These are phyloP conservation scores for Eruca vesicaria DNA, from an alignment of 441 rosid genomes.

Conservation along the genomic window DNA sequence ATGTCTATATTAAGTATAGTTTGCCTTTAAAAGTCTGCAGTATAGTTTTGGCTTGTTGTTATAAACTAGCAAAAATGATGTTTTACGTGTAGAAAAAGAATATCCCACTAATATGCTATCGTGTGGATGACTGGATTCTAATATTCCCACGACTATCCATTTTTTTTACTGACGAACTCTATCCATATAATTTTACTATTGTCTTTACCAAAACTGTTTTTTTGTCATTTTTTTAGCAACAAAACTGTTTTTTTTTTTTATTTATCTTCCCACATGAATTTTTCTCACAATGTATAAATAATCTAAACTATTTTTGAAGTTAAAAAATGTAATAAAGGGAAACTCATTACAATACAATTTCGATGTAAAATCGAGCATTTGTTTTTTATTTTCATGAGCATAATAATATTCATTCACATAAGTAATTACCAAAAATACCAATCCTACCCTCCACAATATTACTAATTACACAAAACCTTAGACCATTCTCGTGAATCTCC, in stretches of 20 bases:
- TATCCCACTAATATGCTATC: conserved; percentile 18
- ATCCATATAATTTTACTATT: background rate
- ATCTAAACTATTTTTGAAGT: background rate
- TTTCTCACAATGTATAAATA: background rate
- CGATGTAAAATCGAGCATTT: background rate
- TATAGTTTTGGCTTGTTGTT: background rate
- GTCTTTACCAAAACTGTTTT: background rate
- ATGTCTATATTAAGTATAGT: too few relatives aligned
- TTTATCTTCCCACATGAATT: too few relatives aligned
- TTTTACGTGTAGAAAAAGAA: conserved; percentile 21
- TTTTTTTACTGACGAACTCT: background rate
- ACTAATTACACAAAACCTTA: conserved; percentile 7
- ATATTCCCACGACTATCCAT: conserved; percentile 11
- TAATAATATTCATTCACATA: conserved; percentile 10
- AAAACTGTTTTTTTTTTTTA: too few relatives aligned
- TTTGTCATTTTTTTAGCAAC: background rate
- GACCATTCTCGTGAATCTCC: conserved; percentile 31
- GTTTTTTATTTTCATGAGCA: background rate
- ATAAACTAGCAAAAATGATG: background rate
- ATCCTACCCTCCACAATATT: background rate
- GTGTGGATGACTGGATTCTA: conserved; percentile 2
- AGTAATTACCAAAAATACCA: background rate
- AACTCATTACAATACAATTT: background rate
- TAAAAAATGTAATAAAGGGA: background rate
- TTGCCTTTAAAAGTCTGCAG: background rate